A percentile compares a stretch with the other conserved stretches of the same genome.
Evolutionary conservation across 192 early-diverging fungal genomes (phyloP).

Genomic region (Coemansia sp.): DNA sequence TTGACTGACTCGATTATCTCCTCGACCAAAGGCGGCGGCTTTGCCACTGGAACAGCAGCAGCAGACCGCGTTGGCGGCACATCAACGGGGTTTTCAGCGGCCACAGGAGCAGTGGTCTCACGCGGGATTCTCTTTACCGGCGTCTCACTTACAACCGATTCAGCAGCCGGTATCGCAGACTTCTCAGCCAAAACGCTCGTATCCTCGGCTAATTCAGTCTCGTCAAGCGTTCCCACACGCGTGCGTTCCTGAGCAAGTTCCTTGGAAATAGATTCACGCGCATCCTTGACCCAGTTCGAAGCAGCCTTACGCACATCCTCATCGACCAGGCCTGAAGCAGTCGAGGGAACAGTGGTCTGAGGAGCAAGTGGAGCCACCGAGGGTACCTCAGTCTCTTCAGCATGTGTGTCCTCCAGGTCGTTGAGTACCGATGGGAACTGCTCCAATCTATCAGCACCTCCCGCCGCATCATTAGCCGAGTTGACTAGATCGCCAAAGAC

Average conservation of each 20-base stretch:
- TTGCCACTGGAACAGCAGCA: not conserved
- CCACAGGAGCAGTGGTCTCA: not conserved
- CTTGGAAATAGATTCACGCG: conserved; percentile 52
- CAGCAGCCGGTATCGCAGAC: not conserved
- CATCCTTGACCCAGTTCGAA: conserved; percentile 55
- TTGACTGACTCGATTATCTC: conserved; percentile 17
- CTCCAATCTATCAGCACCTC: conserved; percentile 34
- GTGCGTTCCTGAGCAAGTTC: conserved; percentile 54
- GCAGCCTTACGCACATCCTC: conserved; percentile 50
- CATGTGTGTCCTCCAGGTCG: conserved; percentile 20
- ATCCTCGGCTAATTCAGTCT: not conserved
- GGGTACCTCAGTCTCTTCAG: not conserved
- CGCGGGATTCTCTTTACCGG: not conserved
- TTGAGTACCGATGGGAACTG: conserved; percentile 37
- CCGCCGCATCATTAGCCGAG: conserved; percentile 18
- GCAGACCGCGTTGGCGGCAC: not conserved
- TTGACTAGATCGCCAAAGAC: conserved; percentile 41
- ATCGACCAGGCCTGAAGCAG: conserved; percentile 10
- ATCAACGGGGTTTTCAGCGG: conserved; percentile 8
- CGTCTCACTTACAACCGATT: not conserved
- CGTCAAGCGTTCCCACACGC: conserved; percentile 8
- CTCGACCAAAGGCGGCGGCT: not conserved
- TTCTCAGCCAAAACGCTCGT: not conserved
- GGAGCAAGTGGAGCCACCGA: conserved; percentile 7
- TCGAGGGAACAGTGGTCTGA: not conserved